A percentile compares a stretch with the other conserved stretches of the same genome.
phyloP scores from a whole-genome alignment of 164 flowering plant genomes.

The Paratinospora sagittata region DNA sequence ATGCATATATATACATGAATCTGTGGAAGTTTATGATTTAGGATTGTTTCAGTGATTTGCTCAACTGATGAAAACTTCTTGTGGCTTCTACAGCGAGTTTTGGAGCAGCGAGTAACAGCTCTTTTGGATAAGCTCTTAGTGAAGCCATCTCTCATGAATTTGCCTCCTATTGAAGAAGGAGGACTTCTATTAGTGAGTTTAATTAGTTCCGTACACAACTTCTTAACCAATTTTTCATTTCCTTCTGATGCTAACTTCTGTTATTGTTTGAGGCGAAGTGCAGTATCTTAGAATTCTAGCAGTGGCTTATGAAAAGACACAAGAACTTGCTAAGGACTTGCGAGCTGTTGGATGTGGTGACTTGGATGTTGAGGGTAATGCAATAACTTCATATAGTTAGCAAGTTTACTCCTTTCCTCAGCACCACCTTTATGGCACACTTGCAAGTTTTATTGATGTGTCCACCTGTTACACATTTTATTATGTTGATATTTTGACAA shows the following conservation, averaged over 20 bases:
- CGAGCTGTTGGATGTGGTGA: slow-evolving; percentile 96
- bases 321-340: slow-evolving; percentile 87
- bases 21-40: neutral
- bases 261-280: slow-evolving; percentile 23
- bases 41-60: neutral
- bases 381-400: neutral
- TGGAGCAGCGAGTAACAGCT: slow-evolving; percentile 90
- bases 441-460: neutral
- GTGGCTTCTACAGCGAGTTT: slow-evolving; percentile 54
- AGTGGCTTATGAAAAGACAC: slow-evolving; percentile 93
- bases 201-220: slow-evolving; percentile 8
- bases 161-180: slow-evolving; percentile 82
- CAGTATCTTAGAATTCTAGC: slow-evolving; percentile 97
- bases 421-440: neutral
- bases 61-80: neutral
- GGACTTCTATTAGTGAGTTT: slow-evolving; percentile 84
- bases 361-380: slow-evolving; percentile 92
- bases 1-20: neutral
- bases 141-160: slow-evolving; percentile 83
- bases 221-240: slow-evolving; percentile 7
- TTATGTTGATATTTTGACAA: neutral
- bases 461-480: neutral
- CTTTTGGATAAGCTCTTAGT: slow-evolving; percentile 79
- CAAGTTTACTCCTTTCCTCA: neutral
- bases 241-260: slow-evolving; percentile 20